phyloP scores from a whole-genome alignment of 768 basidiomycete species.

The Boletus rubescentipes region DNA sequence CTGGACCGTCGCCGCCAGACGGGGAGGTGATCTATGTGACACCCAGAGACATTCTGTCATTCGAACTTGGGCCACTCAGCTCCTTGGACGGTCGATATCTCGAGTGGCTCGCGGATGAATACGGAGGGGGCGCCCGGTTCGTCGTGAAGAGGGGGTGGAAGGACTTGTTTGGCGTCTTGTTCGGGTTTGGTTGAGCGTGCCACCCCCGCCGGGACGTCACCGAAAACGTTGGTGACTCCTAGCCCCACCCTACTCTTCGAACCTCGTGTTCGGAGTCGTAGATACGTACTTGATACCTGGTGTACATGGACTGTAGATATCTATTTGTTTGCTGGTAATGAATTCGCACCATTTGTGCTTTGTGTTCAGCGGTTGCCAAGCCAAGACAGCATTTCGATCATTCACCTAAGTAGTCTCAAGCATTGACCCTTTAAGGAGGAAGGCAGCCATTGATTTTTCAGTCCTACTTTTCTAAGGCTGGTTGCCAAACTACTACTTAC shows the following conservation, averaged over 20 bases:
- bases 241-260: neutral
- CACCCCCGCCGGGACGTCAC: too few relatives aligned
- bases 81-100: slow-evolving; percentile 68
- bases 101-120: slow-evolving; percentile 74
- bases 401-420: too few relatives aligned
- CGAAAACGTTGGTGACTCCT: too few relatives aligned
- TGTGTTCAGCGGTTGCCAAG: neutral
- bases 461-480: too few relatives aligned
- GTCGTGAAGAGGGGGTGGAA: slow-evolving; percentile 47
- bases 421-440: too few relatives aligned
- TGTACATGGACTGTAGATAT: neutral
- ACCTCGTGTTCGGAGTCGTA: neutral
- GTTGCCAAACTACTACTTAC: too few relatives aligned
- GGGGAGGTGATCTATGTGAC: slow-evolving; percentile 44
- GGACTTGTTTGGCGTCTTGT: slow-evolving; percentile 43
- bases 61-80: slow-evolving; percentile 77
- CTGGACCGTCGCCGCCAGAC: slow-evolving; percentile 8
- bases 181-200: slow-evolving; percentile 38
- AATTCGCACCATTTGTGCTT: neutral
- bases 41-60: slow-evolving; percentile 61
- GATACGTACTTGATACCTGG: slow-evolving; percentile 3
- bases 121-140: slow-evolving; percentile 45
- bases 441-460: too few relatives aligned
- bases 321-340: neutral
- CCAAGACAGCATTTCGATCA: too few relatives aligned